Evolutionary conservation across 352 stramenopile species (phyloP), one percentile per base, ranked within the genome.

Genomic region (Globisporangium viniferum): DNA sequence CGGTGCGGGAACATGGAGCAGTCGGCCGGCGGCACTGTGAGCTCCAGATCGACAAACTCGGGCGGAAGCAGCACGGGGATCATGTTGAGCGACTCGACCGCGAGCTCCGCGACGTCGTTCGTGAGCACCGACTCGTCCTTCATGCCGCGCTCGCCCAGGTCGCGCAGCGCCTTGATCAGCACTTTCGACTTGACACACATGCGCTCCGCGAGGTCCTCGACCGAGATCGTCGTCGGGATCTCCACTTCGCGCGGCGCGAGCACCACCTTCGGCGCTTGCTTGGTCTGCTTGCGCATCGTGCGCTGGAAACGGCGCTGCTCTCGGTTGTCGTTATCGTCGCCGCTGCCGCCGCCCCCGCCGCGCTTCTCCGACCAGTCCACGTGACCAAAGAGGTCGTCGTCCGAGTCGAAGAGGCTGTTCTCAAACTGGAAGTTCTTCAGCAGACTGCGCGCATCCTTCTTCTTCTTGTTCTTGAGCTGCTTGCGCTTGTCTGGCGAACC

Each of bases 381-480:
- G 59, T 95, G 80, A 7, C 79, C 77, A 69, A 95, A 95, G 36
- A 94, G 67, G 56, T 89, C 80, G 36, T 77, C 71, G 22, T 84
- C 76, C 14, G 72, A 74, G 68, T 89, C 85, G 51, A 95, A 95
- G 20, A 95, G 82, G 66, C 83, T 93, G 76, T 94, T 92, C 68
- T 95, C 88, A 57, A 94, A 94, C 72, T 91, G 85, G 73, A 95
- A 93, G 54, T 89, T 90, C 74, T 93, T 78, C 31, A 94, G 71
- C 65, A 92, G 51, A 49, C 80, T 86, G 60, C 83, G 86, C 1
- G 80, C 78, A 39, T 82, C 79, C 71, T 93, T 93, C 73, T 91
- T 91, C 67, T 88, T 89, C 62, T 92, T 86, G 71, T 81, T 78
- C 72, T 90, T 91, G 9, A 89, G 74, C 15, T 76, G 72, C 73